These are phyloP conservation scores for Hanseniaspora clermontiae DNA, from an alignment of 805 yeast species.

Conservation along the genomic window DNA sequence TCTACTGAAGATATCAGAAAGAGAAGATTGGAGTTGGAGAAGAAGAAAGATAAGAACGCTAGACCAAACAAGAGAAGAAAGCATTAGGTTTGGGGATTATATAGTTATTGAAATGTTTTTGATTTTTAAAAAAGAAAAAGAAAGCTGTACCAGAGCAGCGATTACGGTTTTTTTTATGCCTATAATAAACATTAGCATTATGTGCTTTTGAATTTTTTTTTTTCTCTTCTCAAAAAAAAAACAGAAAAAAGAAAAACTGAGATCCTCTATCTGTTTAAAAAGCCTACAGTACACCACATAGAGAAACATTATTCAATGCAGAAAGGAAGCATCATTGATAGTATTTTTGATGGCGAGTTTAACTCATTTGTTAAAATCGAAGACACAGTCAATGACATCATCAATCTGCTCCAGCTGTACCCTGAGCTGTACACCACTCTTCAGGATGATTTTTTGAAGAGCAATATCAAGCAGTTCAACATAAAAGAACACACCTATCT, in stretches of 20 bases:
- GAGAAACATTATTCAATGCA: neutral
- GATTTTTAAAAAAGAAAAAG: too few relatives aligned
- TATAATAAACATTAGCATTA: too few relatives aligned
- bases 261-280: too few relatives aligned
- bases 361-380: conserved; percentile 51
- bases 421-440: conserved; percentile 39
- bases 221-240: neutral
- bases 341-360: conserved; percentile 30
- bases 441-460: conserved; percentile 15
- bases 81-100: neutral
- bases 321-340: neutral
- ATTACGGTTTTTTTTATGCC: too few relatives aligned
- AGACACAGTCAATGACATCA: conserved; percentile 51
- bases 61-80: conserved; percentile 47
- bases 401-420: conserved; percentile 48
- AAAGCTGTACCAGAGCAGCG: too few relatives aligned
- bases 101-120: neutral
- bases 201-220: too few relatives aligned
- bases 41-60: conserved; percentile 72
- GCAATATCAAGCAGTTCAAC: conserved; percentile 17
- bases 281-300: too few relatives aligned
- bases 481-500: conserved; percentile 30
- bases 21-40: conserved; percentile 53
- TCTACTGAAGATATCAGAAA: conserved; percentile 68
- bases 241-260: neutral